A percentile compares a stretch with the other conserved stretches of the same genome.
Conservation (phyloP, 345 rosid genomes). For the Linum usitatissimum region DNA sequence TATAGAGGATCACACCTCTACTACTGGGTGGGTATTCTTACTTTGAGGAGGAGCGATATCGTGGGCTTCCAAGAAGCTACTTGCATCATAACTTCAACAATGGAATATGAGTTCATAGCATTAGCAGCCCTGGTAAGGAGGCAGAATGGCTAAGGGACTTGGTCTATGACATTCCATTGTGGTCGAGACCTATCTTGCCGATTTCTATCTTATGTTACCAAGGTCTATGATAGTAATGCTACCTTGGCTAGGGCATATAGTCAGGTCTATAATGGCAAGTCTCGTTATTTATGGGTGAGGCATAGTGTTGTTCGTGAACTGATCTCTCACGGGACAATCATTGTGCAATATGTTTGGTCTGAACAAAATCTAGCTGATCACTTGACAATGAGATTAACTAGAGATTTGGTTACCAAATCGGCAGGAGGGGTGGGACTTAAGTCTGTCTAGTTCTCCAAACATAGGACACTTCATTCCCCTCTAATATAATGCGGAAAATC, state of each 20-base stretch:
- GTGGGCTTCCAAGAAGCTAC: not conserved
- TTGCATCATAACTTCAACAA: not conserved
- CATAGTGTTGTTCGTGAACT: not conserved
- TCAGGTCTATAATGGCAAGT: not conserved
- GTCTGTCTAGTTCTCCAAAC: not conserved
- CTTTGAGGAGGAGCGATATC: not conserved
- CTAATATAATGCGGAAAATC: too few relatives aligned
- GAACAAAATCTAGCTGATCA: not conserved
- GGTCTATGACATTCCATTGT: not conserved
- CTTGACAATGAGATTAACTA: not conserved
- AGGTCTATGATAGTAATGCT: not conserved
- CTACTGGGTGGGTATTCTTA: not conserved
- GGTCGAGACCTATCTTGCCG: not conserved
- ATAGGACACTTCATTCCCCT: not conserved
- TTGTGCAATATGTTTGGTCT: not conserved
- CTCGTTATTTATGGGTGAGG: not conserved
- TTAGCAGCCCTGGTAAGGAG: not conserved
- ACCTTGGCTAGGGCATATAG: not conserved
- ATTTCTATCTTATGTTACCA: too few relatives aligned
- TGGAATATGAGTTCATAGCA: not conserved
- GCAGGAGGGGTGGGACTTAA: not conserved
- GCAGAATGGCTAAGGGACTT: not conserved
- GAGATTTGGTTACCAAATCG: not conserved
- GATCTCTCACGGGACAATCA: not conserved
- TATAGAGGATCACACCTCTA: not conserved